phyloP scores from a whole-genome alignment of 345 rosid genomes.

The Rhizophora mangle region DNA sequence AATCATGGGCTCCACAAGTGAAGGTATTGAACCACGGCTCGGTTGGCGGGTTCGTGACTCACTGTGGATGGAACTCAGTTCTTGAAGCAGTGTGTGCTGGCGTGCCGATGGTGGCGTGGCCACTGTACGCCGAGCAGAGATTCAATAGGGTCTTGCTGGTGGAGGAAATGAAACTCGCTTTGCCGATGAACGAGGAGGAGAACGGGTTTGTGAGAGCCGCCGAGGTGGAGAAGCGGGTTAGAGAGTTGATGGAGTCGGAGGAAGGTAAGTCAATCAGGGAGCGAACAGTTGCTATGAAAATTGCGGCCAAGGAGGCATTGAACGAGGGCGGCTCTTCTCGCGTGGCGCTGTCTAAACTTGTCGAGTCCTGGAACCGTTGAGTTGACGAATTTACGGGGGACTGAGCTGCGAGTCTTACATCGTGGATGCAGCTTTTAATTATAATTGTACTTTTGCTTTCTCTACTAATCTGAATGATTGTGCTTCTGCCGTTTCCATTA shows the following conservation, averaged over 20 bases:
- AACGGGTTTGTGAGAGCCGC: conserved; percentile 38
- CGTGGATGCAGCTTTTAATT: too few species aligned
- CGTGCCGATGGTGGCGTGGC: conserved; percentile 55
- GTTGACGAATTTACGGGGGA: too few species aligned
- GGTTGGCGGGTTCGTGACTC: conserved; percentile 60
- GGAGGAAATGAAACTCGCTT: conserved; percentile 50
- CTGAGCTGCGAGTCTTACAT: too few species aligned
- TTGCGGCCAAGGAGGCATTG: conserved; percentile 37
- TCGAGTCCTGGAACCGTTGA: conserved; percentile 1
- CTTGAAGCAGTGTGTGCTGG: conserved; percentile 57
- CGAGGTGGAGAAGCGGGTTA: conserved; percentile 54
- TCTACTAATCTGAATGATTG: too few species aligned
- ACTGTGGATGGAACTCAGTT: conserved; percentile 71
- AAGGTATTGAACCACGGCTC: conserved; percentile 46
- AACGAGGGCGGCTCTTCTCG: conserved; percentile 45
- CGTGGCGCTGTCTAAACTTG: conserved; percentile 21
- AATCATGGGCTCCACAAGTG: conserved; percentile 63
- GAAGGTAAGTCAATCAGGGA: conserved; percentile 31
- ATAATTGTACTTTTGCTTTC: too few species aligned
- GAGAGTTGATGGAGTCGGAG: conserved; percentile 44
- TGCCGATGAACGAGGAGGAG: conserved; percentile 39
- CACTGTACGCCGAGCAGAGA: conserved; percentile 47
- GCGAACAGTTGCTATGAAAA: conserved; percentile 26
- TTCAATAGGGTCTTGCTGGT: conserved; percentile 37
- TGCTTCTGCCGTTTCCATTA: too few species aligned